Evolutionary conservation across 306 rosid species (phyloP).

Genomic region (Datisca glomerata): DNA sequence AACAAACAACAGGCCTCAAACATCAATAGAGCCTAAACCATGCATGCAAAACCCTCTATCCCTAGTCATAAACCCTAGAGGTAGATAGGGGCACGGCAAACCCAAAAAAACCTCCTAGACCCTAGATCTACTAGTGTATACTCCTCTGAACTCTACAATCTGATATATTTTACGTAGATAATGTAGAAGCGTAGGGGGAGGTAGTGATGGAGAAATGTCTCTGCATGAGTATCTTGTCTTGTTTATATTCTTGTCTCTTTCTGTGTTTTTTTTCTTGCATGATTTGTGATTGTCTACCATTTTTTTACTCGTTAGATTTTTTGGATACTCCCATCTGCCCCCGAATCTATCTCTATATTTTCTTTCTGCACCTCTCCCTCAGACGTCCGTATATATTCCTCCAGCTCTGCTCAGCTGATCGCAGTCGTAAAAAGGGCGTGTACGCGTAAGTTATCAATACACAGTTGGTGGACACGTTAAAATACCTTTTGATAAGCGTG

Average conservation of each 20-base stretch:
- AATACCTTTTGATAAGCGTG: not conserved
- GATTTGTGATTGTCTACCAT: no score
- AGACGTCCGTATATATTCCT: constrained; percentile 9
- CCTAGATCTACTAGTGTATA: no score
- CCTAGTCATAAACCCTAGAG: constrained; percentile 3
- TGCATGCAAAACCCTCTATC: no score
- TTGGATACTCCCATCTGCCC: constrained; percentile 15
- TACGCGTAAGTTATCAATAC: not conserved
- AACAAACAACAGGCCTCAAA: no score
- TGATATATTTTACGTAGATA: not conserved
- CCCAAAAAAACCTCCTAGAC: no score
- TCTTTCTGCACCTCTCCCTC: constrained; percentile 15
- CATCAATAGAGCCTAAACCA: no score
- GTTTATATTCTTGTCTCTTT: constrained; percentile 27
- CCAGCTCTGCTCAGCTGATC: not conserved
- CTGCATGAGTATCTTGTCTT: constrained; percentile 41
- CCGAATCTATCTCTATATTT: constrained; percentile 48
- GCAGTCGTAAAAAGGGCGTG: not conserved
- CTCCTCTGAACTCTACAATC: not conserved
- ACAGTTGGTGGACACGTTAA: not conserved
- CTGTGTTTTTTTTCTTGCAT: constrained; percentile 16
- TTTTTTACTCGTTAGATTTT: not conserved
- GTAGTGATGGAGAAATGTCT: constrained; percentile 44
- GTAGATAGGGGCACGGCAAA: not conserved
- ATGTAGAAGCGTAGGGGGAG: constrained; percentile 6